Evolutionary conservation across 2,329 filamentous ascomycete genomes (phyloP), one percentile per base, ranked within the genome.

Genomic region (Penicillium sp.): DNA sequence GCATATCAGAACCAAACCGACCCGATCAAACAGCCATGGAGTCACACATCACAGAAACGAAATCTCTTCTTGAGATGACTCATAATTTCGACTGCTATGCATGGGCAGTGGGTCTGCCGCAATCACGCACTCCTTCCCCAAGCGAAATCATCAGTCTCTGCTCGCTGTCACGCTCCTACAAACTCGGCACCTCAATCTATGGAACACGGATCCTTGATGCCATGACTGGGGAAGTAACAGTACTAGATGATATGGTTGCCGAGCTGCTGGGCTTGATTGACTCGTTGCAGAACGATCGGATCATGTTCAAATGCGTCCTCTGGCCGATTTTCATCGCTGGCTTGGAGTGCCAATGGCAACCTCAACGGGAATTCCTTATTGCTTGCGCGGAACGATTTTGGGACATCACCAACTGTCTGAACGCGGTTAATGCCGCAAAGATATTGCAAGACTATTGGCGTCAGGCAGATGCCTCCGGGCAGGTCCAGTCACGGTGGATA

Each of bases 241-340:
- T 54, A 1, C 63, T 68, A 43, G 64, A 67, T 11, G 57, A 62
- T 14, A 33, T 69, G n/a, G 56, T 74, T 4, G 55, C 54, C 1
- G 66, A 73, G 18, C 33, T 75, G 19, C 54, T 75, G 1, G 56
- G 60, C 9, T 22, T 69, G 14, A 71, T 72, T 27, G 56, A 62
- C 19, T 58, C 56, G 0, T 55, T 75, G 51, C 66, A 67, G 44
- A 59, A 66, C 5, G 60, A 73, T 16, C 40, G 59, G 2, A 50
- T 58, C 9, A 52, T 74, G 16, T 72, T 73, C 56, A 75, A 75
- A 37, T 75, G 73, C 33, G 59, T 74, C 16, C 64, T 75, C 0
- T 75, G 73, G 73, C 73, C 72, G 0, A 73, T 73, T 1, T 73
- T 71, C 27, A 65, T 75, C 35, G 72, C 71, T 10, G 73, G 71